Evolutionary conservation across 306 rosid species (phyloP), one percentile per base, ranked within the genome.

Genomic region (Cicer bijugum): DNA sequence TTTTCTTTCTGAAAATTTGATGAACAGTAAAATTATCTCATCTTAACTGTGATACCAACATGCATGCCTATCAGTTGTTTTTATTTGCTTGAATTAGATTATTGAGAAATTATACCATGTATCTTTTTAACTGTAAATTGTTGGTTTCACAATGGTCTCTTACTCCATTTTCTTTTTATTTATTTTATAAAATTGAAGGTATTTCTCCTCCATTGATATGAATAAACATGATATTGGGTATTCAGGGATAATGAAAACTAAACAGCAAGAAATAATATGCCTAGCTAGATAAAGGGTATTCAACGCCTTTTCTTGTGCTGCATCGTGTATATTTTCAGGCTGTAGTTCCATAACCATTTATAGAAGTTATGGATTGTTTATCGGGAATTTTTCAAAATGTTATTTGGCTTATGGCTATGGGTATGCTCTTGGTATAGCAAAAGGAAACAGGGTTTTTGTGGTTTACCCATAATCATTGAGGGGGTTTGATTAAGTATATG

Each of bases 401-500:
- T 79, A 44, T 52, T 60, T 79, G 46, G 57, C 20, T 38, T 52
- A 47, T 79, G 46, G 57, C 20, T 38, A 16, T 42, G 28, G 15
- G 3, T 51, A 52, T 43, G 42, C 52, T 71, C 47, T 62, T 40
- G 72, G 63, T 55, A 64, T 50, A 38, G 57, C 56, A 23, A 78
- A 62, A 12, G 12, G 69, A 17, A 79, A 55, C 14, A 55, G 14
- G 74, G 20, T 55, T 69, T 69, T 19, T 75, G 69, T 69, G 69
- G 64, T 46, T 35, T 70, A 45, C 39, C 64, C 12, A 38, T 50
- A 57, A 50, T 64, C 61, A 66, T 23, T 71, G n/a, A 57, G 67
- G 72, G 78, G 79, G 37, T 48, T 75, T 76, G 74, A 15, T 60
- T 75, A 67, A 43, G 55, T 63, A 14, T 47, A 76, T 62, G 67